Evolutionary conservation across 2,329 filamentous ascomycete species (phyloP).

Genomic region (Amesomyces nigricolor): DNA sequence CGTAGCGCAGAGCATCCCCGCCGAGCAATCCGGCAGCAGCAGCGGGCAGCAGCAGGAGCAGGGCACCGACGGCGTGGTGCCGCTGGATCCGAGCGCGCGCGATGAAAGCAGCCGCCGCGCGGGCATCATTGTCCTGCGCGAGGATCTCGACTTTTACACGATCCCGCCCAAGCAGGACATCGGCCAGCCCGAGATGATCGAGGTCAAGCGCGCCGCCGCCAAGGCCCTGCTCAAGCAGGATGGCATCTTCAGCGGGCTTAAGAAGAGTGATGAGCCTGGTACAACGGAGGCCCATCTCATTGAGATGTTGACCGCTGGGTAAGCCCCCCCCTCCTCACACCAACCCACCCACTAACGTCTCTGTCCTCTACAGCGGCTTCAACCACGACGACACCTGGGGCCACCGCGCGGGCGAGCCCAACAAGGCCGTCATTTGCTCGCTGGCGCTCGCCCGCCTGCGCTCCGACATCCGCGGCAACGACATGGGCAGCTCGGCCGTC

Average conservation of each 20-base stretch:
- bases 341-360: neutral
- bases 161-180: slow-evolving; percentile 86
- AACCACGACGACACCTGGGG: slow-evolving; percentile 95
- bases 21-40: slow-evolving; percentile 41
- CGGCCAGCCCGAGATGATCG: slow-evolving; percentile 83
- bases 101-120: slow-evolving; percentile 84
- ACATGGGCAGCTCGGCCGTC: slow-evolving; percentile 70
- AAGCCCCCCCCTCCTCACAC: slow-evolving; percentile 35
- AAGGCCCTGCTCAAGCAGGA: slow-evolving; percentile 80
- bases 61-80: slow-evolving; percentile 52
- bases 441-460: slow-evolving; percentile 87
- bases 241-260: slow-evolving; percentile 91
- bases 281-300: slow-evolving; percentile 98
- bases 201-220: slow-evolving; percentile 89
- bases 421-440: slow-evolving; percentile 97
- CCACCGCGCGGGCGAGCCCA: slow-evolving; percentile 92
- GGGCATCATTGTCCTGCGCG: slow-evolving; percentile 92
- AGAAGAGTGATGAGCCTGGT: slow-evolving; percentile 90
- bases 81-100: slow-evolving; percentile 64
- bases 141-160: slow-evolving; percentile 95
- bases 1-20: slow-evolving; percentile 92
- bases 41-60: slow-evolving; percentile 59
- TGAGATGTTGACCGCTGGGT: slow-evolving; percentile 99
- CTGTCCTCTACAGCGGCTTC: slow-evolving; percentile 63
- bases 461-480: slow-evolving; percentile 81